Percentiles rank a stretch among this genome's conserved stretches.
Conservation (phyloP, 306 rosid genomes). For the Cicer yamashitae region DNA sequence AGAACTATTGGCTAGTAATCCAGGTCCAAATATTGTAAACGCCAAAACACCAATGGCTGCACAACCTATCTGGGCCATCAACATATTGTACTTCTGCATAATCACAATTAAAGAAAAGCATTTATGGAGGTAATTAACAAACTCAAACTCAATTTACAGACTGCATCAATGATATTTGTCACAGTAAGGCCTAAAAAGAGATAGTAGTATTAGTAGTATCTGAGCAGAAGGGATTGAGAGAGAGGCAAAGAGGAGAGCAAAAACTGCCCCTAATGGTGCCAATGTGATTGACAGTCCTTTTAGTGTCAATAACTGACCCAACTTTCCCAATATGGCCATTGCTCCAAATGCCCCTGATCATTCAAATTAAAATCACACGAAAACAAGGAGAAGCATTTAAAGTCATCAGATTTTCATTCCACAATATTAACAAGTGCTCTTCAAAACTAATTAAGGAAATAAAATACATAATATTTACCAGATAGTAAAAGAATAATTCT, state of each 20-base stretch:
- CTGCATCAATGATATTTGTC: slow-evolving; percentile 14
- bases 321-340: slow-evolving; percentile 53
- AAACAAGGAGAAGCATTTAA: not conserved
- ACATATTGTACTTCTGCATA: slow-evolving; percentile 82
- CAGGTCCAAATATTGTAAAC: slow-evolving; percentile 77
- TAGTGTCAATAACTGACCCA: slow-evolving; percentile 22
- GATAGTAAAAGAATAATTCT: no score
- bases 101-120: not conserved
- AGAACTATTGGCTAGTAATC: slow-evolving; percentile 81
- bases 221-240: not conserved
- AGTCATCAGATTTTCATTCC: slow-evolving; percentile 6
- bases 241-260: slow-evolving; percentile 48
- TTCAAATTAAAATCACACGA: not conserved
- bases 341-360: slow-evolving; percentile 82
- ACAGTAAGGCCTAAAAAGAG: slow-evolving; percentile 21
- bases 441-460: not conserved
- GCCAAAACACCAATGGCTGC: slow-evolving; percentile 86
- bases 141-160: not conserved
- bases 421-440: not conserved
- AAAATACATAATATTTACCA: not conserved
- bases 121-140: no score
- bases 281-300: no score
- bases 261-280: no score
- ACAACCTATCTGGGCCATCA: slow-evolving; percentile 91
- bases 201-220: no score